phyloP scores from a whole-genome alignment of 306 rosid species.

The Malus sieversii region DNA sequence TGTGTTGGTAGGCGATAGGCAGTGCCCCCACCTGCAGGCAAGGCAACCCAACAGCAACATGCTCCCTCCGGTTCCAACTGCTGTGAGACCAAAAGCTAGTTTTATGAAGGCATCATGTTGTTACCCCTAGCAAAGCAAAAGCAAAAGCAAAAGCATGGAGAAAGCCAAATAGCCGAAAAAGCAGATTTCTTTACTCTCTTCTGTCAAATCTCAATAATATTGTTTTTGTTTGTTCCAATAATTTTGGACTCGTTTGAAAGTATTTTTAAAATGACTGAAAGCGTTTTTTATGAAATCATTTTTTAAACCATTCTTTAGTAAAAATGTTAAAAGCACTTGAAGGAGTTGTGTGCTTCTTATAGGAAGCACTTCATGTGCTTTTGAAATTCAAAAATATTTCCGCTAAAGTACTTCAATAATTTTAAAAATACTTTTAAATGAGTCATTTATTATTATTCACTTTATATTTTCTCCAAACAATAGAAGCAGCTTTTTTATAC shows the following conservation, averaged over 20 bases:
- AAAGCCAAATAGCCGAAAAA: not conserved
- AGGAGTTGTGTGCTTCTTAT: no score
- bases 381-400: no score
- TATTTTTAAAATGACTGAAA: no score
- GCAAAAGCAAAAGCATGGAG: conserved; percentile 12
- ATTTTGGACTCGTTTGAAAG: no score
- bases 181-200: not conserved
- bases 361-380: no score
- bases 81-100: conserved; percentile 4
- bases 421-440: no score
- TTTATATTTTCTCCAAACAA: not conserved
- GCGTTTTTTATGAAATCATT: fast-evolving
- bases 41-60: not conserved
- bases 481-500: not conserved
- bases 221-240: no score
- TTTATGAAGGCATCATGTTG: not conserved
- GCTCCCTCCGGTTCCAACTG: not conserved
- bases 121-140: conserved; percentile 20
- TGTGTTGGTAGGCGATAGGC: not conserved
- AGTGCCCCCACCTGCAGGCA: not conserved
- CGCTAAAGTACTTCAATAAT: no score
- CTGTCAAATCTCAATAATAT: no score
- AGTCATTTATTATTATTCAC: not conserved
- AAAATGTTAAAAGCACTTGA: no score
- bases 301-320: no score